Base-by-base conservation (phyloP, 495 filamentous ascomycete species). In the Ascodesmis nigricans region DNA sequence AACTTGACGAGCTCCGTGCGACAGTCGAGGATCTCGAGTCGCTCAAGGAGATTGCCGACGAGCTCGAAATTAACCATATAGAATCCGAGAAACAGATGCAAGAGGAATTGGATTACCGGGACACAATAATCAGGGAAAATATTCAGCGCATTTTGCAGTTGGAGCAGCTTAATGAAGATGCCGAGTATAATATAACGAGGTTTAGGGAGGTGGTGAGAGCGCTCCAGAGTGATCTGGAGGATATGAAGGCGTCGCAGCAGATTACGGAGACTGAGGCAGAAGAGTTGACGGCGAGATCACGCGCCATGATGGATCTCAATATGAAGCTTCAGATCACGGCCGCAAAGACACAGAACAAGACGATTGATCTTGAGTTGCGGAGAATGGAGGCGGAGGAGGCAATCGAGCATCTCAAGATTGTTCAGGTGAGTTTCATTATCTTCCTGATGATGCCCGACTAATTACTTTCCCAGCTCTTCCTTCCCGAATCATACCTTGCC, bases 271-370 rank as follows among this genome's bases (percentile, higher is more conserved):
- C 74, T 3, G 84, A 95, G 50, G 76, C 82, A 4, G 78, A 80
- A 44, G 76, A 93, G 42, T 65, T 93, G 14, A 76, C 68, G 24
- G 73, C 65, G 38, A 74, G 80, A 20, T 91, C 83, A 21, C 67
- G 80, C 33, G 78, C 80, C 14, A 91, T 95, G 79, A 73, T 90
- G 66, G 82, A 97, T 53, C 64, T 97, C 26, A 95, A 92, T 54
- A 66, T 83, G 67, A 83, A 87, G 46, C 67, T 97, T 21, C 83
- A 91, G 45, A 65, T 73, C 23, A 84, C 82, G 7, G 80, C 79
- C 15, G 65, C 78, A 8, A 93, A 91, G 57, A 71, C 82, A 2
- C 83, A 91, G 52, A 73, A 78, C 45, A 93, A 87, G 53, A 81
- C 80, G 0, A 84, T 95, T 36, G 83, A 93, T 44, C 60, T 91